Base-by-base conservation (phyloP, 2,329 filamentous ascomycete species). In the Penicillium vulpinum region DNA sequence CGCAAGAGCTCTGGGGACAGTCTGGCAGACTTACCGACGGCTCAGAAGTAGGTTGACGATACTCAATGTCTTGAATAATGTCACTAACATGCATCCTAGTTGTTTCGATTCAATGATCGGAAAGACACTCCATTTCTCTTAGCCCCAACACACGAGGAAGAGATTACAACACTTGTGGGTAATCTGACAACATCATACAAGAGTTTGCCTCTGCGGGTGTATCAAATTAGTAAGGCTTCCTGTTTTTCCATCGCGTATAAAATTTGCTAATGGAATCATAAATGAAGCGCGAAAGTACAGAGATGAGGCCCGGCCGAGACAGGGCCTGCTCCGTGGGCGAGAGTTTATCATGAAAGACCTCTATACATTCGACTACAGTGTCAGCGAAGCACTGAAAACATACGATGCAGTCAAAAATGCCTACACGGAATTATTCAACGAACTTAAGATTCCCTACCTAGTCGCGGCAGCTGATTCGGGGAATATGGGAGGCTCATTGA, bases 271-370 rank as follows among this genome's bases (percentile, higher is more conserved):
- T 26, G 5, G 0, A 10, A 26, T 11, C 22, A 51, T 26, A 39
- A 22, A 4, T 33, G 8, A 59, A 91, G 88, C 91, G 29, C 85
- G 93, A 45, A 99, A 99, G 74, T 99, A 97, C 70, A 86, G 94
- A 47, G 94, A 99, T 76, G 94, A 99, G 75, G 84, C 88, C 55
- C 84, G 94, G 26, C 94, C 94, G 21, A 85, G 94, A 31, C 90
- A 96, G 66, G 94, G 94, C 13, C 80, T 99, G 2, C 80, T 99
- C 9, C 87, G 94, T 10, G 89, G 91, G 0, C 87, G 92, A 59
- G 94, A 99, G 69, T 99, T 99, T 67, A 77, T 91, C 65, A 99
- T 99, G 94, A 99, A 99, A 75, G 94, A 99, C 73, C 83, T 99
- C 1, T 99, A 99, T 73, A 97, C 92, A 0, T 99, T 99, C 69